Conservation (phyloP, 805 yeast species). For the Wickerhamiella siamensis region DNA sequence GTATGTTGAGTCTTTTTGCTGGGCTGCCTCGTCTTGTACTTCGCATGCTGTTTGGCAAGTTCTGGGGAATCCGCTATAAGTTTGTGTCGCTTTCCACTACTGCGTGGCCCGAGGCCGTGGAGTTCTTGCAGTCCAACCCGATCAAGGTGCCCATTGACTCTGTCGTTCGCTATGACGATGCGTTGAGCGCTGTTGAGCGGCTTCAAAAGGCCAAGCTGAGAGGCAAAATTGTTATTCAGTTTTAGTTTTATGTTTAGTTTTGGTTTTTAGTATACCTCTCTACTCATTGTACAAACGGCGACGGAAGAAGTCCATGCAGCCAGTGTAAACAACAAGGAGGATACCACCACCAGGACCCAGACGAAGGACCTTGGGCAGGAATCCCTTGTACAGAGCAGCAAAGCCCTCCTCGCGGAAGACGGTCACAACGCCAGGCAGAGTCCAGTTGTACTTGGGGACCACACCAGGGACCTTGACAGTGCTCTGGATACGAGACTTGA, state of each 20-base stretch:
- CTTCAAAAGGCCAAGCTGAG: slow-evolving; percentile 35
- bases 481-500: slow-evolving; percentile 88
- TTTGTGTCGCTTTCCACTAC: slow-evolving; percentile 1
- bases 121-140: slow-evolving; percentile 31
- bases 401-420: slow-evolving; percentile 87
- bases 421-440: slow-evolving; percentile 59
- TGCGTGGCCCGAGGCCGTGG: neutral
- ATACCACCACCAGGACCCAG: slow-evolving; percentile 99
- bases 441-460: slow-evolving; percentile 81
- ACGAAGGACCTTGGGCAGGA: slow-evolving; percentile 91
- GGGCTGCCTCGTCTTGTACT: slow-evolving; percentile 16
- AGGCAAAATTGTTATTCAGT: slow-evolving; percentile 48
- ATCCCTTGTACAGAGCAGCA: slow-evolving; percentile 84
- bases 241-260: neutral
- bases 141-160: slow-evolving; percentile 40
- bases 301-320: slow-evolving; percentile 81
- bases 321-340: slow-evolving; percentile 86
- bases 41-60: slow-evolving; percentile 20
- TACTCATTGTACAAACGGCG: neutral
- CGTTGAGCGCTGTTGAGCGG: slow-evolving; percentile 35
- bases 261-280: neutral
- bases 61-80: slow-evolving; percentile 20
- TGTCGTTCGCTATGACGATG: slow-evolving; percentile 37
- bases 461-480: slow-evolving; percentile 54
- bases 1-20: slow-evolving; percentile 2